A percentile compares a stretch with the other conserved stretches of the same genome.
phyloP scores from a whole-genome alignment of 805 yeast genomes.

The Kluyveromyces siamensis region DNA sequence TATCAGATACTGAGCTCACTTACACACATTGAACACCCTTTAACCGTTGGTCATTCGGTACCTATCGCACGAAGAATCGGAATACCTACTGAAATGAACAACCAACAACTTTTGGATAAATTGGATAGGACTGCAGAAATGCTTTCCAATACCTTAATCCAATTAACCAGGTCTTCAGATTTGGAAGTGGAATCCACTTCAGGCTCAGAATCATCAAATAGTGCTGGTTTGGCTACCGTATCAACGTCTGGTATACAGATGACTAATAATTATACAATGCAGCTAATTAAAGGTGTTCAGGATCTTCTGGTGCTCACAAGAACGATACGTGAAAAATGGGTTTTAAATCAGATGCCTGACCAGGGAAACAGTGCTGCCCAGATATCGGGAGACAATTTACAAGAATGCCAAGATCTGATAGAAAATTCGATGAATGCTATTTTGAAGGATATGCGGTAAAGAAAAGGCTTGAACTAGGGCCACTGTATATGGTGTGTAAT shows the following conservation, averaged over 20 bases:
- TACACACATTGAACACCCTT: too few relatives aligned
- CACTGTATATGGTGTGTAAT: too few relatives aligned
- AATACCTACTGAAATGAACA: conserved; percentile 15
- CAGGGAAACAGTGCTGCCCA: conserved; percentile 3
- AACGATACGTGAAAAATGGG: conserved; percentile 27
- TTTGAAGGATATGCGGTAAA: neutral
- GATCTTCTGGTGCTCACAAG: conserved; percentile 27
- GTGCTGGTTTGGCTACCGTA: conserved; percentile 15
- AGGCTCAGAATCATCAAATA: conserved; percentile 8
- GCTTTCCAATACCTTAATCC: conserved; percentile 21
- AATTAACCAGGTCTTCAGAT: conserved; percentile 21
- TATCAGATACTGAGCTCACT: too few relatives aligned
- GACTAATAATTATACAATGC: conserved; percentile 24
- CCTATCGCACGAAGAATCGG: too few relatives aligned
- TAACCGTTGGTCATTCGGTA: too few relatives aligned
- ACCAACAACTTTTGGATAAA: conserved; percentile 23
- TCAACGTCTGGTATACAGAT: conserved; percentile 23
- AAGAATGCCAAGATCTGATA: conserved; percentile 13
- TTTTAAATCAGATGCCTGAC: conserved; percentile 24
- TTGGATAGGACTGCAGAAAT: conserved; percentile 23
- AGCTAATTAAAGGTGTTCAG: conserved; percentile 26
- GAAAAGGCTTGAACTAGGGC: neutral
- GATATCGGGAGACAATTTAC: conserved; percentile 8
- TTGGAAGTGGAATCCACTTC: conserved; percentile 10
- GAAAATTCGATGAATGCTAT: conserved; percentile 15